A percentile compares a stretch with the other conserved stretches of the same genome.
These are phyloP conservation scores for Wallacemonas sp. DNA, from an alignment of 208 protist genomes.

Conservation along the genomic window DNA sequence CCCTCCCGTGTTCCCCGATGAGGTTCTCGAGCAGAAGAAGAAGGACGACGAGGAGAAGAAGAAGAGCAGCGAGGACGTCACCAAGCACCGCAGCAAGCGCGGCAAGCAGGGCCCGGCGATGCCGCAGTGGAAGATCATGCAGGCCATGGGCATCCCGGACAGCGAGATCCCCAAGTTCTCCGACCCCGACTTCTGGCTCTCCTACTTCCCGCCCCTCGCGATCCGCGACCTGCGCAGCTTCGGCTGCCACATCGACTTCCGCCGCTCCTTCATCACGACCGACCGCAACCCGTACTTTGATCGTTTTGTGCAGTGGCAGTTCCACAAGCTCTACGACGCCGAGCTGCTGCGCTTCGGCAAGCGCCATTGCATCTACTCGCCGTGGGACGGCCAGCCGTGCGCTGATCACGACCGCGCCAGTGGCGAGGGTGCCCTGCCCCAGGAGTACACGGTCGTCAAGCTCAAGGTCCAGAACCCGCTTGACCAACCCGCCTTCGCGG, in stretches of 20 bases:
- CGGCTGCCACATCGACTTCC: conserved; percentile 97
- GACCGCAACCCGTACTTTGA: conserved; percentile 99
- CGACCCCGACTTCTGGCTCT: conserved; percentile 98
- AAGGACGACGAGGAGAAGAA: conserved; percentile 29
- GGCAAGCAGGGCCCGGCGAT: conserved; percentile 90
- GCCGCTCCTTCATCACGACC: conserved; percentile 99
- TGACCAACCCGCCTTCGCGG: conserved; percentile 56
- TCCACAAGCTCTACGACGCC: conserved; percentile 88
- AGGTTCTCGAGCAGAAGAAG: conserved; percentile 40
- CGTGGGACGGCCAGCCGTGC: conserved; percentile 98
- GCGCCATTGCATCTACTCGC: conserved; percentile 98
- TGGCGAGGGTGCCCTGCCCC: conserved; percentile 97
- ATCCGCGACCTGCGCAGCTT: conserved; percentile 95
- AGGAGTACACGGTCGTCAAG: conserved; percentile 99
- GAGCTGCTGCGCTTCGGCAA: conserved; percentile 97
- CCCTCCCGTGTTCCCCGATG: conserved; percentile 88
- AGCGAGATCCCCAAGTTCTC: conserved; percentile 98
- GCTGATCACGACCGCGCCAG: conserved; percentile 98
- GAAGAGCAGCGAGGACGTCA: conserved; percentile 25
- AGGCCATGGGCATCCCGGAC: conserved; percentile 94
- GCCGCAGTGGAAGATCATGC: conserved; percentile 99
- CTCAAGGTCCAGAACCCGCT: conserved; percentile 90
- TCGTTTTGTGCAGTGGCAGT: conserved; percentile 99
- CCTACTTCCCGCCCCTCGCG: conserved; percentile 98
- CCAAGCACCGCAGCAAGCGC: conserved; percentile 81